Conservation (phyloP, 169 alveolate genomes). For the Plasmodium vivax region DNA sequence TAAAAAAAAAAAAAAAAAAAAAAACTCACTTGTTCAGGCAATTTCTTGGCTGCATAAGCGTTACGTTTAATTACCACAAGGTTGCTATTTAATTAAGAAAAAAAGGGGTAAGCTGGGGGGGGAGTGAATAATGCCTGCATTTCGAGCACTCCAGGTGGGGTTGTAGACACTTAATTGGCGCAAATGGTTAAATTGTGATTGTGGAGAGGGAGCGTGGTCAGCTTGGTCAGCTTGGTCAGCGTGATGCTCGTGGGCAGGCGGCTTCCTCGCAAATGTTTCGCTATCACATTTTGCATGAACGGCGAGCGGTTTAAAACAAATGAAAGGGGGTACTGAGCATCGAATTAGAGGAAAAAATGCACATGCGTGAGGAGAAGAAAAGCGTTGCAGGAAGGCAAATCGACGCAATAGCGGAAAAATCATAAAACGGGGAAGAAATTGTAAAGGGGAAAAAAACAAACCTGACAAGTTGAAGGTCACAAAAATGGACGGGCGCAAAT, state of each 20-base stretch:
- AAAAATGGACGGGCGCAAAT: neutral
- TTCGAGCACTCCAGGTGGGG: neutral
- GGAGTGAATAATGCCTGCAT: neutral
- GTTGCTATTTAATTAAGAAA: neutral
- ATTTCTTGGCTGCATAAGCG: neutral
- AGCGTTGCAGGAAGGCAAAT: neutral
- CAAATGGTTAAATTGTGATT: neutral
- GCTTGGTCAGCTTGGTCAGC: no score
- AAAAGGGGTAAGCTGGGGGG: neutral
- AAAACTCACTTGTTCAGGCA: no score
- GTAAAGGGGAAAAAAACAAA: neutral
- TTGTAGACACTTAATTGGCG: slow-evolving; percentile 1
- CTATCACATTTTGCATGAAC: slow-evolving; percentile 1
- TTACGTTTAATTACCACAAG: neutral
- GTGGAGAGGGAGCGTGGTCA: neutral
- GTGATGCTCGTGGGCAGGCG: neutral
- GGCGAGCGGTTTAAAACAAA: neutral
- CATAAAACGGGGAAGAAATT: neutral
- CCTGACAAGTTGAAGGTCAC: neutral
- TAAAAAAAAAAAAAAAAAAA: neutral
- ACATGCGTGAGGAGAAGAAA: neutral
- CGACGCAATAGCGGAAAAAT: neutral
- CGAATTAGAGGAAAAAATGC: neutral
- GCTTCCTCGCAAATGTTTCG: neutral
- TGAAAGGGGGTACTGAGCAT: neutral